Percentiles rank a stretch among this genome's conserved stretches.
phyloP scores from a whole-genome alignment of 83 land plant species.

The Thuja plicata region DNA sequence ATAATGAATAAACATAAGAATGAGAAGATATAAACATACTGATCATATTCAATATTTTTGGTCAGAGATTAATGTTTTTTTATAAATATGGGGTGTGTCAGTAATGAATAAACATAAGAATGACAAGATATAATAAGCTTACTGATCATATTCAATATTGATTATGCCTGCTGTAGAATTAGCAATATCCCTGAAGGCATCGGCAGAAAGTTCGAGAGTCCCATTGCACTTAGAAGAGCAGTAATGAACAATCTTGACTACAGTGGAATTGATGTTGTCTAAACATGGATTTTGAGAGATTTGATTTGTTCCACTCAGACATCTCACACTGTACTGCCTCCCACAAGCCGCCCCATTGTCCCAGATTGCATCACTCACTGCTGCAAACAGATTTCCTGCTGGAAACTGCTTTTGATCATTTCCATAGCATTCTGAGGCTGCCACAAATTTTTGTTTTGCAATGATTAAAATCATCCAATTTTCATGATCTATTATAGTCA shows the following conservation, averaged over 20 bases:
- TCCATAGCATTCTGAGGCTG: conserved; percentile 50
- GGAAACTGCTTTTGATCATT: conserved; percentile 28
- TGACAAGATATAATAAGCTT: no score
- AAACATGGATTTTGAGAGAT: conserved; percentile 15
- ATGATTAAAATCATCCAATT: no score
- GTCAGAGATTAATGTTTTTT: no score
- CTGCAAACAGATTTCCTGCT: conserved; percentile 32
- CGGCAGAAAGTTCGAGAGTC: conserved; percentile 22
- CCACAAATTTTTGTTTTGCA: no score
- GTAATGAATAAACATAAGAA: no score
- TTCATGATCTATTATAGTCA: no score
- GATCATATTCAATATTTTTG: no score
- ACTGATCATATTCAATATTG: conserved; percentile 32
- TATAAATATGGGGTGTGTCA: no score
- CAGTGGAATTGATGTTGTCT: conserved; percentile 14
- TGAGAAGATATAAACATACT: no score
- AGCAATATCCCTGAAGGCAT: conserved; percentile 24
- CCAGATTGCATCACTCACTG: conserved; percentile 49
- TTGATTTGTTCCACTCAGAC: conserved; percentile 27
- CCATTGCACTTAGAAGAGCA: conserved; percentile 12
- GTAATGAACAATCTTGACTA: conserved; percentile 33
- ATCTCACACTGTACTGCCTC: conserved; percentile 23
- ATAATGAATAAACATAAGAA: no score
- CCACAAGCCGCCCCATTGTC: conserved; percentile 43
- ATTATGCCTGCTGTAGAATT: conserved; percentile 7